Percentiles rank a stretch among this genome's conserved stretches.
These are phyloP conservation scores for Russula ochroleuca DNA, from an alignment of 768 basidiomycete species.

Conservation along the genomic window DNA sequence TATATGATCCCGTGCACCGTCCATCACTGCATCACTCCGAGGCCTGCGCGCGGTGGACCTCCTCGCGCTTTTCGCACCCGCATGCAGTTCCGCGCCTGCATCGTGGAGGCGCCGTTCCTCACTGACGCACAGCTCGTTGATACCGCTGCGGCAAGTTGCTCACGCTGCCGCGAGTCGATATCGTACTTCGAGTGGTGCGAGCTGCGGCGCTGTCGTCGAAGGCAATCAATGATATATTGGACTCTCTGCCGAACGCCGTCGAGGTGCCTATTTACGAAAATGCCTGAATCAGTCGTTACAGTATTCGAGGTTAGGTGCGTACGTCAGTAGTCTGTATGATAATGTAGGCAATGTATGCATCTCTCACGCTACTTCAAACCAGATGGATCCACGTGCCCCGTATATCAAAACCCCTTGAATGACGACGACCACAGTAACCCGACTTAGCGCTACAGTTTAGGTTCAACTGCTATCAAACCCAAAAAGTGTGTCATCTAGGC, in stretches of 20 bases:
- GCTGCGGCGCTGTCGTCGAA: constrained; percentile 54
- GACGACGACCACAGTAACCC: neutral
- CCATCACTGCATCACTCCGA: constrained; percentile 43
- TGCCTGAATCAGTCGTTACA: neutral
- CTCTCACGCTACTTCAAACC: neutral
- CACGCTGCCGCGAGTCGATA: constrained; percentile 45
- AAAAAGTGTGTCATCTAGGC: no score
- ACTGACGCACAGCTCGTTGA: constrained; percentile 37
- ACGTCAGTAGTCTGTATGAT: neutral
- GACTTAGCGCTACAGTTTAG: neutral
- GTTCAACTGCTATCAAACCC: no score
- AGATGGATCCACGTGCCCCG: neutral
- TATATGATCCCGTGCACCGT: constrained; percentile 46
- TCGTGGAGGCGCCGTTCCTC: constrained; percentile 54
- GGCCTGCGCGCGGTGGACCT: constrained; percentile 49
- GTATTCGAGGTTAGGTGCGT: neutral
- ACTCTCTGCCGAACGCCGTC: constrained; percentile 42
- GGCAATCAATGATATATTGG: constrained; percentile 52
- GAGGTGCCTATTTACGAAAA: constrained; percentile 25
- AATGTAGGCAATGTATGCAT: neutral
- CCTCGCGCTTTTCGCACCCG: constrained; percentile 48
- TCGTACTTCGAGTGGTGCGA: constrained; percentile 64
- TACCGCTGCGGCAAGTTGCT: constrained; percentile 49
- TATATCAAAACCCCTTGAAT: neutral
- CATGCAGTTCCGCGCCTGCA: constrained; percentile 45